phyloP scores from a whole-genome alignment of 179 eudicot genomes.

The Pouteria campechiana region DNA sequence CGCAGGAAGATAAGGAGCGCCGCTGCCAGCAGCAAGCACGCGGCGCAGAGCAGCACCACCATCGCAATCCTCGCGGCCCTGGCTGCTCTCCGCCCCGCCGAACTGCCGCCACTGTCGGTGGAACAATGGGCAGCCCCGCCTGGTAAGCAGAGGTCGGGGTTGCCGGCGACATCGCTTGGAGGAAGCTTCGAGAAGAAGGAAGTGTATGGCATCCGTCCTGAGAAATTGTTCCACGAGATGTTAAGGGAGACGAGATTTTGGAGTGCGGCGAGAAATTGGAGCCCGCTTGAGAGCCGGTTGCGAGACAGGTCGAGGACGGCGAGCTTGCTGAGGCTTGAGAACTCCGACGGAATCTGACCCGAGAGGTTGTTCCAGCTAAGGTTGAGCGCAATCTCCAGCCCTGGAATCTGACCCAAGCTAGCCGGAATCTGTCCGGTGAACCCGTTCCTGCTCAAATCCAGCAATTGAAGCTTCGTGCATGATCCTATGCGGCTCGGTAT shows the following conservation, averaged over 20 bases:
- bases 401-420: slow-evolving; percentile 59
- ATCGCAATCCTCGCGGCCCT: slow-evolving; percentile 59
- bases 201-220: slow-evolving; percentile 68
- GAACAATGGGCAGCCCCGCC: slow-evolving; percentile 36
- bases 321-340: slow-evolving; percentile 49
- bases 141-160: slow-evolving; percentile 38
- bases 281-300: slow-evolving; percentile 58
- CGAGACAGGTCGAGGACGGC: slow-evolving; percentile 80
- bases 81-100: slow-evolving; percentile 6
- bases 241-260: slow-evolving; percentile 75
- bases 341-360: slow-evolving; percentile 62
- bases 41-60: slow-evolving; percentile 65
- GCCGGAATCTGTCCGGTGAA: slow-evolving; percentile 68
- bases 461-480: slow-evolving; percentile 69
- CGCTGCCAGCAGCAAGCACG: slow-evolving; percentile 39
- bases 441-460: slow-evolving; percentile 54
- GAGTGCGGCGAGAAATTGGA: slow-evolving; percentile 32
- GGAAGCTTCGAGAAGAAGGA: slow-evolving; percentile 71
- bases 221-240: slow-evolving; percentile 56
- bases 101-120: slow-evolving; percentile 3
- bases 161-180: slow-evolving; percentile 42
- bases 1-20: slow-evolving; percentile 49
- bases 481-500: slow-evolving; percentile 65
- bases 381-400: slow-evolving; percentile 72
- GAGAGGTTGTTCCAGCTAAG: slow-evolving; percentile 73